Percentiles rank a stretch among this genome's conserved stretches.
Conservation (phyloP, 2,329 filamentous ascomycete species). For the Aspergillus niger region DNA sequence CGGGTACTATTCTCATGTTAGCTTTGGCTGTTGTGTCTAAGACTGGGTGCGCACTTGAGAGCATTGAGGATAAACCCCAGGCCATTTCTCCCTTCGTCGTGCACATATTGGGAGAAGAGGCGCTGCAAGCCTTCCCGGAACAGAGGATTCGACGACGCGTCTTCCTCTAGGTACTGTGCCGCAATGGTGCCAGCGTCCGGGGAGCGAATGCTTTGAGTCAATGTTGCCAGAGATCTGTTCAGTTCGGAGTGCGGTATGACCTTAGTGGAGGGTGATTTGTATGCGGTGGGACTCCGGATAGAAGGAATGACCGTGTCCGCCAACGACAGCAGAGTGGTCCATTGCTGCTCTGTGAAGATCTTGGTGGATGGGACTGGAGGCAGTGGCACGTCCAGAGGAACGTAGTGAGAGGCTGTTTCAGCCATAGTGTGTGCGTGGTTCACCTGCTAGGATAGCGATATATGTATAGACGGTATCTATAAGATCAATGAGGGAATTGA, state of each 20-base stretch:
- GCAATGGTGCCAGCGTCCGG: slow-evolving; percentile 40
- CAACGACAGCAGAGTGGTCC: slow-evolving; percentile 60
- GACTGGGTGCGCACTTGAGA: slow-evolving; percentile 49
- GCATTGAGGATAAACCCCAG: slow-evolving; percentile 56
- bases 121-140: slow-evolving; percentile 55
- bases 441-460: neutral
- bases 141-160: slow-evolving; percentile 49
- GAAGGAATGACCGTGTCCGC: slow-evolving; percentile 60
- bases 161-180: slow-evolving; percentile 51
- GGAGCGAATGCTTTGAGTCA: slow-evolving; percentile 32
- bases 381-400: slow-evolving; percentile 47
- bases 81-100: slow-evolving; percentile 50
- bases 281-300: slow-evolving; percentile 45
- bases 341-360: slow-evolving; percentile 58
- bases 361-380: slow-evolving; percentile 51
- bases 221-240: slow-evolving; percentile 36
- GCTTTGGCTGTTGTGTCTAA: neutral
- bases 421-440: slow-evolving; percentile 20
- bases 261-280: slow-evolving; percentile 39
- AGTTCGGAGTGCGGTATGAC: slow-evolving; percentile 45
- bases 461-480: no score
- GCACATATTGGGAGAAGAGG: slow-evolving; percentile 52
- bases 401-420: slow-evolving; percentile 25
- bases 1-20: slow-evolving; percentile 46
- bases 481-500: neutral